Evolutionary conservation across 2,329 filamentous ascomycete genomes (phyloP).

Genomic region (Colletotrichum noveboracense): DNA sequence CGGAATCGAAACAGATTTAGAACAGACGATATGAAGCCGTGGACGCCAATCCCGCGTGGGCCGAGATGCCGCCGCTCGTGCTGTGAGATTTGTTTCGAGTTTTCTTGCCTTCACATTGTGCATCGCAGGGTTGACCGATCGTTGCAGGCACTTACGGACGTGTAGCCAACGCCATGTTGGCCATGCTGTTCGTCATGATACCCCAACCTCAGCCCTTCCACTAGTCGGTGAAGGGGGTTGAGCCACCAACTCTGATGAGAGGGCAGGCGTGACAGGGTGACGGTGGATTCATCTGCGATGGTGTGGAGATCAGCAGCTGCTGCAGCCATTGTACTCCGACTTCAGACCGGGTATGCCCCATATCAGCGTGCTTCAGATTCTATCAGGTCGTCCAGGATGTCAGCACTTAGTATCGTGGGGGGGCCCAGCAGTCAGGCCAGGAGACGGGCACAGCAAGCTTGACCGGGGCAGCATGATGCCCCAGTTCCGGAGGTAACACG

Average conservation of each 20-base stretch:
- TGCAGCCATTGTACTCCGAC: constrained; percentile 17
- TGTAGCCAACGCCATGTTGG: background rate
- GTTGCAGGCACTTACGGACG: background rate
- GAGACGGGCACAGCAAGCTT: background rate
- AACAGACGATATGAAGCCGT: background rate
- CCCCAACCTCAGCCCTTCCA: background rate
- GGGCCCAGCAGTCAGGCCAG: background rate
- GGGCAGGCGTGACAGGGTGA: background rate
- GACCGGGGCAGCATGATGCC: background rate
- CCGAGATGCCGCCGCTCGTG: constrained; percentile 5
- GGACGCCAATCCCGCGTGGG: background rate
- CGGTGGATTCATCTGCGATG: constrained; percentile 1
- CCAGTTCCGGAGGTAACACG: constrained; percentile 6
- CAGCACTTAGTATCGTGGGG: background rate
- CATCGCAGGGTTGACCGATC: background rate
- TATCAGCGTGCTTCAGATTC: background rate
- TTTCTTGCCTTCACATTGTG: background rate
- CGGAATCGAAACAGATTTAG: background rate
- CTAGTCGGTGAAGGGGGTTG: constrained; percentile 9
- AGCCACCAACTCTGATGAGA: background rate
- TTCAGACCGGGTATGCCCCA: background rate
- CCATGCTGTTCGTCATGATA: background rate
- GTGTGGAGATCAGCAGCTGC: constrained; percentile 11
- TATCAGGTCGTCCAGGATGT: background rate
- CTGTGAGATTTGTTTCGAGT: constrained; percentile 1